Conservation (phyloP, 1,284 basidiomycete genomes). For the Mycosarcoma mackinlayi region DNA sequence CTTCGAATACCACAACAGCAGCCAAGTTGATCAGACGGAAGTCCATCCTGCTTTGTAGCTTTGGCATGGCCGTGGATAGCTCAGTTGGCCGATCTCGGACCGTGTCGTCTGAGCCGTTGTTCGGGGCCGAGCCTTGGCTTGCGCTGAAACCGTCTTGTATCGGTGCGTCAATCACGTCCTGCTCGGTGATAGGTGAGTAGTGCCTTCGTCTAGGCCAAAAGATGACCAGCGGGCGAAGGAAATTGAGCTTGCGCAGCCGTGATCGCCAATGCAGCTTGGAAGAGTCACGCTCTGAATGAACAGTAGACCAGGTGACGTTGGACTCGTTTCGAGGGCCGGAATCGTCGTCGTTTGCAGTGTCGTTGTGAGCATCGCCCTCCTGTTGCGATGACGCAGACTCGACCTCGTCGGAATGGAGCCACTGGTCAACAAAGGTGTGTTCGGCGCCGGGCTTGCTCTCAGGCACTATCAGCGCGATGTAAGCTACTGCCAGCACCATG, state of each 20-base stretch:
- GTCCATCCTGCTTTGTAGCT: conserved; percentile 41
- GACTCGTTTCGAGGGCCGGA: conserved; percentile 21
- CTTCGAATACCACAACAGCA: conserved; percentile 54
- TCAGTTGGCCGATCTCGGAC: conserved; percentile 10
- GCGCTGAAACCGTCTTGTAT: not conserved
- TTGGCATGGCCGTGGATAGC: conserved; percentile 25
- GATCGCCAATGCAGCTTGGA: conserved; percentile 45
- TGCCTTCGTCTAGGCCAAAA: conserved; percentile 44
- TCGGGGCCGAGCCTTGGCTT: not conserved
- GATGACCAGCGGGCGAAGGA: conserved; percentile 53
- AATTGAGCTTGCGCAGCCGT: conserved; percentile 49
- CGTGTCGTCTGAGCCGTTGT: not conserved
- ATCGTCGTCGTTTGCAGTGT: not conserved
- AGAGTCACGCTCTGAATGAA: conserved; percentile 32
- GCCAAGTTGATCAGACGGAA: conserved; percentile 56
- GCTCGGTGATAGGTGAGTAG: conserved; percentile 26
- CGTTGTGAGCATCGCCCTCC: not conserved
- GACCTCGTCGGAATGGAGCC: conserved; percentile 37
- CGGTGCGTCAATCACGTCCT: conserved; percentile 36
- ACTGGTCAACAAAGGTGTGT: conserved; percentile 53
- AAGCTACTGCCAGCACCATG: conserved; percentile 47
- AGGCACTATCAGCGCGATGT: conserved; percentile 55
- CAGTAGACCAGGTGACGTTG: conserved; percentile 34
- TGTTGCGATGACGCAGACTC: conserved; percentile 25
- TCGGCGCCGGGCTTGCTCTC: conserved; percentile 53